phyloP scores from a whole-genome alignment of 768 basidiomycete species.

The Amanita molliuscula region DNA sequence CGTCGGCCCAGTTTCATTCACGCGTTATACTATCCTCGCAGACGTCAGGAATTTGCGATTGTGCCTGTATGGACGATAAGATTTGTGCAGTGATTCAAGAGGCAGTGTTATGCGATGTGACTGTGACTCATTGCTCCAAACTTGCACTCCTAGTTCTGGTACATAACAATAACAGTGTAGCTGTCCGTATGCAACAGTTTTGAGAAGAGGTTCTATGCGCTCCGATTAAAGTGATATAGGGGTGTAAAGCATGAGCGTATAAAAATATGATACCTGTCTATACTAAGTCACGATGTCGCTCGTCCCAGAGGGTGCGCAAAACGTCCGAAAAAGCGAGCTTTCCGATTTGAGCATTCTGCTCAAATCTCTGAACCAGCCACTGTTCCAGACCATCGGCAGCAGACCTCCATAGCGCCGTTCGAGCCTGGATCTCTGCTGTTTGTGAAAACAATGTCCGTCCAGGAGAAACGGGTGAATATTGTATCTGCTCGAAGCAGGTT shows the following conservation, averaged over 20 bases:
- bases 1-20: neutral
- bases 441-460: constrained; percentile 69
- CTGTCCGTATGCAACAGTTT: neutral
- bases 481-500: constrained; percentile 84
- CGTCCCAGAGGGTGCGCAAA: constrained; percentile 66
- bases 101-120: neutral
- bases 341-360: constrained; percentile 85
- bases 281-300: constrained; percentile 32
- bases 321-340: constrained; percentile 89
- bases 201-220: neutral
- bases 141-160: neutral
- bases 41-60: neutral
- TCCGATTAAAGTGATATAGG: neutral
- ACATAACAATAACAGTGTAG: neutral
- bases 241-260: neutral
- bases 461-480: constrained; percentile 62
- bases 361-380: constrained; percentile 83
- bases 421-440: constrained; percentile 86
- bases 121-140: neutral
- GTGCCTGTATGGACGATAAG: neutral
- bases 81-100: neutral
- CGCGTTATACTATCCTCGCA: neutral
- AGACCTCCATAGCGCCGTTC: constrained; percentile 70
- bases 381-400: constrained; percentile 77
- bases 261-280: neutral